Percentiles rank a stretch among this genome's conserved stretches.
phyloP scores from a whole-genome alignment of 2,329 filamentous ascomycete genomes.

The Alternaria ethzedia region DNA sequence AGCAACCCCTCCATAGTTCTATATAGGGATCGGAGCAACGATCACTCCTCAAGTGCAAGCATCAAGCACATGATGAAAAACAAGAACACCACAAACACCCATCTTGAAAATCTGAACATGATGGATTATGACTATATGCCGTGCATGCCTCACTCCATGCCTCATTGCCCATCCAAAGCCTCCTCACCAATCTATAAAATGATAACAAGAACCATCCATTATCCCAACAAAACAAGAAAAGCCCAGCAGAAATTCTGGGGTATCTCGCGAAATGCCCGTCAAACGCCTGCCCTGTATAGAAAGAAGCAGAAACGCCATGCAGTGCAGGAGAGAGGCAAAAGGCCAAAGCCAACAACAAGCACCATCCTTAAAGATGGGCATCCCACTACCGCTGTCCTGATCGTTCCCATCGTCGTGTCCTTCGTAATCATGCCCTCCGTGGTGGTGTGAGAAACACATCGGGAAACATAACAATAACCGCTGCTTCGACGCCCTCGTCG shows the following conservation, averaged over 20 bases:
- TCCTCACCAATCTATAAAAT: conserved; percentile 7
- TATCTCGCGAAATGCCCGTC: conserved; percentile 9
- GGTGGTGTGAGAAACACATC: background rate
- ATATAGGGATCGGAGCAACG: background rate
- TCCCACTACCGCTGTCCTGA: background rate
- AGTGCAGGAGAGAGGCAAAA: conserved; percentile 2
- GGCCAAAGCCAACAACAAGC: background rate
- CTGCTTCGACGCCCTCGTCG: background rate
- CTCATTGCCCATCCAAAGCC: conserved; percentile 5
- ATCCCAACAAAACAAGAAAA: background rate
- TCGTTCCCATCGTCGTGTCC: background rate
- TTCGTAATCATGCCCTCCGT: background rate
- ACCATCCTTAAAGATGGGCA: background rate
- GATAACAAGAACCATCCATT: conserved; percentile 1
- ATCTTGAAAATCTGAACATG: conserved; percentile 1
- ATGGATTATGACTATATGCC: conserved; percentile 14
- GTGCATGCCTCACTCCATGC: conserved; percentile 1
- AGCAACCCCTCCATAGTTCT: background rate
- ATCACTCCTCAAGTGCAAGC: background rate
- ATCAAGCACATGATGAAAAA: background rate
- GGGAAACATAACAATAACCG: background rate
- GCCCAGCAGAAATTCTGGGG: conserved; percentile 9
- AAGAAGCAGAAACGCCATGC: conserved; percentile 5
- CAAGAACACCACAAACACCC: background rate
- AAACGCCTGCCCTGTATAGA: background rate